Evolutionary conservation across 176 grass and related monocot species (phyloP), one percentile per base, ranked within the genome.

Genomic region (Oryza rufipogon): DNA sequence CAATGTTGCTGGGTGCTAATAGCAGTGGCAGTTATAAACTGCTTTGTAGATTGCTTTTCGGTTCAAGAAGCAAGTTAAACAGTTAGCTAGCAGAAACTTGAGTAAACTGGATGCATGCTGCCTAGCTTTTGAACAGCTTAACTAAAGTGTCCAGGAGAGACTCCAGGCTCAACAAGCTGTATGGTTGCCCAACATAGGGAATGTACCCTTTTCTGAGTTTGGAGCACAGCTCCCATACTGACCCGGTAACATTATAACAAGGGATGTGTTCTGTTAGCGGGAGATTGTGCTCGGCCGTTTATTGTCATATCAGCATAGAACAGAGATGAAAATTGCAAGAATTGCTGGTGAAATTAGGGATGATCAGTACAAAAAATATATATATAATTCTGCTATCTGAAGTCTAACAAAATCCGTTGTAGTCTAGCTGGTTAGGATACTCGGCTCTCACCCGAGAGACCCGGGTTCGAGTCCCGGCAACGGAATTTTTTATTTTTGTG

Each of bases 361-460:
- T 44, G 42, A 44, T 11, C 42, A 8, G 36, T 36, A 36, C 0
- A 36, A 36, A 26, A 26, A 1, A 28, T 28, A 28, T 28, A 38
- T 38, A 38, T 38, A 38, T 38, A 38, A 4, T 1, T 38, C 5
- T 4, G 0, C 5, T 38, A 38, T 38, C 36, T 6, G 5, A 38
- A 38, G 0, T 38, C 36, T 0, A 38, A 6, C 36, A 38, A 6
- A 38, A 38, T 38, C 87, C 79, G 84, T 97, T 88, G 91, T 93
- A 88, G 90, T 97, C 91, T 98, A 93, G 91, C 68, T 98, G 96
- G 91, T 93, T 89, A 98, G 93, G 93, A 93, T 98, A 93, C 89
- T 98, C 89, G 91, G 91, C 93, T 95, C 95, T 95, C 91, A 95
- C 87, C 85, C 81, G 84, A 97, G 83, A 91, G 91, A 93, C 91